A percentile compares a stretch with the other conserved stretches of the same genome.
Evolutionary conservation across 148 eudicot genomes (phyloP).

Genomic region (Rhododendron mucronatum): DNA sequence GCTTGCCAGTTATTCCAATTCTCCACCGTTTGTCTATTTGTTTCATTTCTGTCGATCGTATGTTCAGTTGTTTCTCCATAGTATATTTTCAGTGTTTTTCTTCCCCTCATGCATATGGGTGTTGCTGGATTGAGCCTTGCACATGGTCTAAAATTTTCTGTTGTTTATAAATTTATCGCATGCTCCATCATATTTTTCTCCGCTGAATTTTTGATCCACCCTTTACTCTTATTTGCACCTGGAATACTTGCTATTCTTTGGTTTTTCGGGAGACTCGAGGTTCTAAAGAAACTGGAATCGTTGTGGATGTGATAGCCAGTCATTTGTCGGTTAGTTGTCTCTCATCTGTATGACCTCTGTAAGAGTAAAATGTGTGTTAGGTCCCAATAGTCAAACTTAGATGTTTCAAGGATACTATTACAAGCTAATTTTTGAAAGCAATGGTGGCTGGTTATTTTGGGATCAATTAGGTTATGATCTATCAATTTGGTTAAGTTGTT

Average conservation of each 20-base stretch:
- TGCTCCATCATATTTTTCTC: not conserved
- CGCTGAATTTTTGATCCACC: not conserved
- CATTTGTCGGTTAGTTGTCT: not conserved
- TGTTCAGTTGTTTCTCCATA: not conserved
- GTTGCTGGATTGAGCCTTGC: not conserved
- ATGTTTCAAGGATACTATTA: not conserved
- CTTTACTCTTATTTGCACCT: not conserved
- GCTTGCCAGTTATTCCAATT: not conserved
- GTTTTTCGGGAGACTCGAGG: not conserved
- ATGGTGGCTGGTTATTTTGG: not conserved
- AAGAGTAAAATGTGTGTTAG: not conserved
- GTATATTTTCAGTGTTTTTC: not conserved
- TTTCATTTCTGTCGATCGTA: not conserved
- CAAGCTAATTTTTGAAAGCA: not conserved
- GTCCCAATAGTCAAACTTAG: not conserved
- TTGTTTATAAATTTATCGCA: not conserved
- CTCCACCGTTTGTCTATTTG: not conserved
- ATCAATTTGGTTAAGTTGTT: not conserved
- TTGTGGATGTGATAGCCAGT: not conserved
- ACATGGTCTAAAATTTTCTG: not conserved
- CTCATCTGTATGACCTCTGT: not conserved
- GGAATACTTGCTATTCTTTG: not conserved
- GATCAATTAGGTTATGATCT: not conserved
- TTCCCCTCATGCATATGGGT: not conserved
- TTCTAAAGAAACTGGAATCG: not conserved